Evolutionary conservation across 306 rosid species (phyloP).

Genomic region (Dryas drummondii): DNA sequence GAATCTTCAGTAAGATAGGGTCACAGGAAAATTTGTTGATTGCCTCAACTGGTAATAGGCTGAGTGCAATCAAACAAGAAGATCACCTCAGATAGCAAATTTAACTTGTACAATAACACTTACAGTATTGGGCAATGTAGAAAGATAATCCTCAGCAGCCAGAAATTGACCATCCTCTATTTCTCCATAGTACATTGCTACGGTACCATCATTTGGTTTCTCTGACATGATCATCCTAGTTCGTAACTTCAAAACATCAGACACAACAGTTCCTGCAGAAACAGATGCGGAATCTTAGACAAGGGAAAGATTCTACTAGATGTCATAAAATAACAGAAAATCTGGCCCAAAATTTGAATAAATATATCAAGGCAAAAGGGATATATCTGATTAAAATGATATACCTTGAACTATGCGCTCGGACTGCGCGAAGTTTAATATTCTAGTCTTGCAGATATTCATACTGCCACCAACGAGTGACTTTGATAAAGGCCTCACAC

Average conservation of each 20-base stretch:
- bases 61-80: slow-evolving; percentile 13
- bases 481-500: slow-evolving; percentile 58
- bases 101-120: slow-evolving; percentile 34
- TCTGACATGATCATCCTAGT: slow-evolving; percentile 80
- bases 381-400: slow-evolving; percentile 14
- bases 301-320: slow-evolving; percentile 24
- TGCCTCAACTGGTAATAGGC: background rate
- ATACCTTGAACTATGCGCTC: slow-evolving; percentile 74
- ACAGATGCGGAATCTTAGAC: slow-evolving; percentile 32
- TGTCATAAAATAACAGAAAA: slow-evolving; percentile 10
- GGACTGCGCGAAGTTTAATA: slow-evolving; percentile 42
- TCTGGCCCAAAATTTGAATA: background rate
- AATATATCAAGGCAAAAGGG: background rate
- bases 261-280: slow-evolving; percentile 54
- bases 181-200: slow-evolving; percentile 77
- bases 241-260: slow-evolving; percentile 44
- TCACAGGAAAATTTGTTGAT: background rate
- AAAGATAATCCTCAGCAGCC: slow-evolving; percentile 70
- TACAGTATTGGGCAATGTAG: slow-evolving; percentile 87
- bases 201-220: slow-evolving; percentile 90
- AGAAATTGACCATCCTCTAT: slow-evolving; percentile 49
- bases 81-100: slow-evolving; percentile 19
- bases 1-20: background rate
- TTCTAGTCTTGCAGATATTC: slow-evolving; percentile 73
- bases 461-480: slow-evolving; percentile 82